These are phyloP conservation scores for Lachnellula cervina DNA, from an alignment of 2,329 filamentous ascomycete species.

Conservation along the genomic window DNA sequence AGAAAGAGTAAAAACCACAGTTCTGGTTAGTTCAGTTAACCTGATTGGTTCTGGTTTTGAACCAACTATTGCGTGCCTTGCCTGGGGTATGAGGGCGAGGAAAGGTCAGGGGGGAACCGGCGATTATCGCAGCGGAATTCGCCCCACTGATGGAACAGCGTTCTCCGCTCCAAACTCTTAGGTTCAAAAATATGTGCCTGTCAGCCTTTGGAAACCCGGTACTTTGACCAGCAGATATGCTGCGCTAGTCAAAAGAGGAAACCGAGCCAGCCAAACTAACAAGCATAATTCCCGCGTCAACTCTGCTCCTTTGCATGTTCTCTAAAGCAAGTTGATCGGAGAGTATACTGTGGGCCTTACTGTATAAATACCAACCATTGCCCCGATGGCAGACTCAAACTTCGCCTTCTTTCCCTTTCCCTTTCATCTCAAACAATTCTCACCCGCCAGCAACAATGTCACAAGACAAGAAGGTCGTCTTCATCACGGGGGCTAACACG, in stretches of 20 bases:
- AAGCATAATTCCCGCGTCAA: slow-evolving; percentile 14
- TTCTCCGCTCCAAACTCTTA: too few species aligned
- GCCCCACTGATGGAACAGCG: too few species aligned
- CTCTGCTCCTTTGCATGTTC: slow-evolving; percentile 15
- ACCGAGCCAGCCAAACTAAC: slow-evolving; percentile 15
- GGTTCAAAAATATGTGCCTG: too few species aligned
- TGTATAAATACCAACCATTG: slow-evolving; percentile 15
- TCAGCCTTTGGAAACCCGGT: too few species aligned
- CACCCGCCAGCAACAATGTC: slow-evolving; percentile 14
- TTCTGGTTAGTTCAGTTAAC: too few species aligned
- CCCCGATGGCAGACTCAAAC: slow-evolving; percentile 15
- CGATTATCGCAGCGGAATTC: too few species aligned
- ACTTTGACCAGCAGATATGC: background rate
- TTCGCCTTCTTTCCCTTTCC: slow-evolving; percentile 13
- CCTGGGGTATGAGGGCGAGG: too few species aligned
- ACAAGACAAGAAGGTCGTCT: slow-evolving; percentile 17
- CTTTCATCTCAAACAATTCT: slow-evolving; percentile 17
- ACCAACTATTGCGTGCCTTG: too few species aligned
- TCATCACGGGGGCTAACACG: slow-evolving; percentile 40
- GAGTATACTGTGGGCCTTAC: slow-evolving; percentile 12
- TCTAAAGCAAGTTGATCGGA: slow-evolving; percentile 13
- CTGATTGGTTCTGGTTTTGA: too few species aligned
- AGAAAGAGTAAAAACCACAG: too few species aligned
- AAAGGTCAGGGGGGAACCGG: too few species aligned
- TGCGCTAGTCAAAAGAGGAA: slow-evolving; percentile 16